Evolutionary conservation across 1,139 yeast species (phyloP).

Genomic region (Candida anutae): DNA sequence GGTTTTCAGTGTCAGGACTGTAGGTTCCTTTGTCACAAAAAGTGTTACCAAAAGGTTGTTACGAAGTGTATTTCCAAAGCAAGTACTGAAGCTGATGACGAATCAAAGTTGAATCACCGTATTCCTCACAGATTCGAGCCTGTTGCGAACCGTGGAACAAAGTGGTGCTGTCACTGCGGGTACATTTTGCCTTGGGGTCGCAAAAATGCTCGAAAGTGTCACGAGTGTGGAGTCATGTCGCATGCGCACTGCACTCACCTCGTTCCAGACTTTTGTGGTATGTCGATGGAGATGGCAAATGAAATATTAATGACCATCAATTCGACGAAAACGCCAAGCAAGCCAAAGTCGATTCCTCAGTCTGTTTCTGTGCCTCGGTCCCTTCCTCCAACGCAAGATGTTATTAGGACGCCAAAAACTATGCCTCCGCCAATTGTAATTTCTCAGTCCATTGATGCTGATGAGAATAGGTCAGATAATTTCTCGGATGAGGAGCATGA

Average conservation of each 20-base stretch:
- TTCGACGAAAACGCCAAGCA: constrained; percentile 51
- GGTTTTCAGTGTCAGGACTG: constrained; percentile 97
- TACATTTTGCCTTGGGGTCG: constrained; percentile 91
- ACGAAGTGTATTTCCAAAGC: constrained; percentile 93
- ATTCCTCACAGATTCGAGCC: constrained; percentile 96
- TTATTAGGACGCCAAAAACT: constrained; percentile 1
- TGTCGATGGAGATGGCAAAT: constrained; percentile 96
- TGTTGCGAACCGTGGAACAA: constrained; percentile 85
- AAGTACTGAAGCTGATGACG: constrained; percentile 79
- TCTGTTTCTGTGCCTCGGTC: constrained; percentile 2
- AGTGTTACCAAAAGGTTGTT: constrained; percentile 88
- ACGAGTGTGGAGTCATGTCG: constrained; percentile 92
- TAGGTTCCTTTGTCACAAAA: constrained; percentile 86
- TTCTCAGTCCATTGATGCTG: constrained; percentile 3
- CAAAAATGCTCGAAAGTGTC: constrained; percentile 89
- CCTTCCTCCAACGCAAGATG: not conserved
- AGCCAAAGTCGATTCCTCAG: constrained; percentile 4
- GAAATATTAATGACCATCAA: constrained; percentile 80
- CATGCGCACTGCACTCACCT: constrained; percentile 88
- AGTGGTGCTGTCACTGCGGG: constrained; percentile 99
- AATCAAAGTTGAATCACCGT: constrained; percentile 87
- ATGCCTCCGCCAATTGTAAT: constrained; percentile 7
- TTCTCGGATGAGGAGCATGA: constrained; percentile 22
- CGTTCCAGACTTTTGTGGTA: constrained; percentile 97
- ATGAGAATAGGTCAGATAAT: constrained; percentile 2